phyloP scores from a whole-genome alignment of 2,329 filamentous ascomycete species.

The Beauveria bassiana region DNA sequence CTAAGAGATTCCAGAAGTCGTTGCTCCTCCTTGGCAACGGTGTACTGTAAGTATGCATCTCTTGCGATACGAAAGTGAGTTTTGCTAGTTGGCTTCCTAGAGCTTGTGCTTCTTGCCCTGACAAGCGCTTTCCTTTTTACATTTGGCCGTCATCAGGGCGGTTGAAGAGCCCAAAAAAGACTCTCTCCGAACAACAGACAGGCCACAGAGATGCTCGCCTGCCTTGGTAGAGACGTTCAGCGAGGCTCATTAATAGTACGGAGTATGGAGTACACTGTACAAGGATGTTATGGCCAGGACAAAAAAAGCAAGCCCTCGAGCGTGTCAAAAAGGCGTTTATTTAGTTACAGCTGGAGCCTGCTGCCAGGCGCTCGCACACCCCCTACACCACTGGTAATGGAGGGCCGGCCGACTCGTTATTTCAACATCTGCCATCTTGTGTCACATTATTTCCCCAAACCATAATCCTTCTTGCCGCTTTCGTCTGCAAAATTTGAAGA shows the following conservation, averaged over 20 bases:
- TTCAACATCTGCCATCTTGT: neutral
- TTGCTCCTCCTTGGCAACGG: neutral
- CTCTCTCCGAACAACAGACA: neutral
- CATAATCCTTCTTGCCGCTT: neutral
- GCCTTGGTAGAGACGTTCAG: neutral
- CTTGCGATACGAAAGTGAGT: neutral
- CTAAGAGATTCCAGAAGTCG: neutral
- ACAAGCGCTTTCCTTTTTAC: neutral
- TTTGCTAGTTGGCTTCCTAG: neutral
- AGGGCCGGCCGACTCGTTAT: neutral
- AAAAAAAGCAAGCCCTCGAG: neutral
- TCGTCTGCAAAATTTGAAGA: neutral
- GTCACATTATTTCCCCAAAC: constrained; percentile 1
- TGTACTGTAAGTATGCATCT: neutral
- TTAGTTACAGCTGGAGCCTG: neutral
- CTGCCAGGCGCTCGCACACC: neutral
- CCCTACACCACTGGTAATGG: neutral
- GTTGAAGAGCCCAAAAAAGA: neutral
- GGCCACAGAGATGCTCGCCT: neutral
- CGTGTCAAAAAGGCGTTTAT: neutral
- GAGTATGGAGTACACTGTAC: neutral
- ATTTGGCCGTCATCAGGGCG: neutral
- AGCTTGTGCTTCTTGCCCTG: neutral
- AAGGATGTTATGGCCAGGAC: neutral
- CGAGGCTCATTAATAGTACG: neutral